phyloP scores from a whole-genome alignment of 257 asterid genomes.

The Capsicum rhomboideum region DNA sequence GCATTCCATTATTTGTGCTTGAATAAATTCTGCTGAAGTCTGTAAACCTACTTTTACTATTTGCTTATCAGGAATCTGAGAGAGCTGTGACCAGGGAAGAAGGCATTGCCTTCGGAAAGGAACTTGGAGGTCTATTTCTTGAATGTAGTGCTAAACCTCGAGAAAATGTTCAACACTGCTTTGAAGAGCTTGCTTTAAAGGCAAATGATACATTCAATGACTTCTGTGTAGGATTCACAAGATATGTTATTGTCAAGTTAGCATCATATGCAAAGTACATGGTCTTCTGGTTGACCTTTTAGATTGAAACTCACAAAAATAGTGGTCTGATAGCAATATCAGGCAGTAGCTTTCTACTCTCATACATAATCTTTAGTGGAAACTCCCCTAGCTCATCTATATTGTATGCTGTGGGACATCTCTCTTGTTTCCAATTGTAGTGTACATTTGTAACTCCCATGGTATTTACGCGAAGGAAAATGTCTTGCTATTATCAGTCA shows the following conservation, averaged over 20 bases:
- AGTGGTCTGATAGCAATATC: not conserved
- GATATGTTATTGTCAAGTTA: not conserved
- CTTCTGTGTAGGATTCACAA: not conserved
- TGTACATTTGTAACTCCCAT: not conserved
- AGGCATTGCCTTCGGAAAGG: slow-evolving; percentile 62
- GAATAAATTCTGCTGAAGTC: not conserved
- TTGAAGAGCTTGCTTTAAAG: slow-evolving; percentile 73
- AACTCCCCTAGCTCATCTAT: no score
- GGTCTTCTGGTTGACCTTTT: not conserved
- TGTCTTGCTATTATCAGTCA: not conserved
- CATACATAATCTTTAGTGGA: no score
- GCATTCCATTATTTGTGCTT: not conserved
- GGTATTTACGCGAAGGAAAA: not conserved
- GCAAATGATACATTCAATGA: no score
- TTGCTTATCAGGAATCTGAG: slow-evolving; percentile 61
- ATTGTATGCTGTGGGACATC: no score
- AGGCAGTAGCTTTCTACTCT: not conserved
- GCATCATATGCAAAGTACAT: not conserved
- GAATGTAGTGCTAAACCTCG: slow-evolving; percentile 94
- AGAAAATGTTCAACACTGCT: slow-evolving; percentile 74
- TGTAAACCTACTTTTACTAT: not conserved
- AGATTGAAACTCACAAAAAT: not conserved
- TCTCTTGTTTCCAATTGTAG: not conserved
- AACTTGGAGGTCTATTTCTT: slow-evolving; percentile 66
- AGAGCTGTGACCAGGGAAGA: slow-evolving; percentile 78